These are phyloP conservation scores for Hansenula lynferdii DNA, from an alignment of 1,139 yeast genomes.

Conservation along the genomic window DNA sequence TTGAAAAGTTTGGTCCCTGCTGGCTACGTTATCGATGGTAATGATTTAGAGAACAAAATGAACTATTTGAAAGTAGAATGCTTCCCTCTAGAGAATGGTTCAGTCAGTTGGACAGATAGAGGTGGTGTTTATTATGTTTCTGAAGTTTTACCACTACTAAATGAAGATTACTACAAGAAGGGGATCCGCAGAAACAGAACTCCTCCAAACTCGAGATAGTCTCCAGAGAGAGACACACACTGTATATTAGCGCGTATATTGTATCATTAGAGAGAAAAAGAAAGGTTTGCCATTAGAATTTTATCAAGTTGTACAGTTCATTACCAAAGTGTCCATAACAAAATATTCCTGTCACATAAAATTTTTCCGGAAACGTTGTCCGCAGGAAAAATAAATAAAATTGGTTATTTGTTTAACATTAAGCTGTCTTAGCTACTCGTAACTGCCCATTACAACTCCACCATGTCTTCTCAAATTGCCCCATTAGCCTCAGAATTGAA, in stretches of 20 bases:
- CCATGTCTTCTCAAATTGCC: slow-evolving; percentile 21
- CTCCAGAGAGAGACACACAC: background rate
- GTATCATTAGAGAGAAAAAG: background rate
- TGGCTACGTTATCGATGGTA: slow-evolving; percentile 48
- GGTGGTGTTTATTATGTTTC: slow-evolving; percentile 80
- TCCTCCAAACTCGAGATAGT: slow-evolving; percentile 21
- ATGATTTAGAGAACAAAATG: slow-evolving; percentile 53
- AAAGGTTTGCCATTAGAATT: background rate
- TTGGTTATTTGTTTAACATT: background rate
- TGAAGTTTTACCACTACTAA: slow-evolving; percentile 50
- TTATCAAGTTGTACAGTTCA: no score
- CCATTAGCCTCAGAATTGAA: slow-evolving; percentile 56
- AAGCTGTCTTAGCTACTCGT: background rate
- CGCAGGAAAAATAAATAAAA: background rate
- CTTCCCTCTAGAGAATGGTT: slow-evolving; percentile 58
- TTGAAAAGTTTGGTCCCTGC: slow-evolving; percentile 65
- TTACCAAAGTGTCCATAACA: background rate
- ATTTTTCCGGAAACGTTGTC: background rate
- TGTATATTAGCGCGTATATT: background rate
- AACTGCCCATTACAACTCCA: background rate
- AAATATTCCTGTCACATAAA: background rate
- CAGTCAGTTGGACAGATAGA: slow-evolving; percentile 89
- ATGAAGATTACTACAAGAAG: slow-evolving; percentile 30
- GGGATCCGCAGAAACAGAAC: slow-evolving; percentile 1
- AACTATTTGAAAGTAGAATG: slow-evolving; percentile 64